Conservation (phyloP, 768 basidiomycete genomes). For the Clathrus columnatus region DNA sequence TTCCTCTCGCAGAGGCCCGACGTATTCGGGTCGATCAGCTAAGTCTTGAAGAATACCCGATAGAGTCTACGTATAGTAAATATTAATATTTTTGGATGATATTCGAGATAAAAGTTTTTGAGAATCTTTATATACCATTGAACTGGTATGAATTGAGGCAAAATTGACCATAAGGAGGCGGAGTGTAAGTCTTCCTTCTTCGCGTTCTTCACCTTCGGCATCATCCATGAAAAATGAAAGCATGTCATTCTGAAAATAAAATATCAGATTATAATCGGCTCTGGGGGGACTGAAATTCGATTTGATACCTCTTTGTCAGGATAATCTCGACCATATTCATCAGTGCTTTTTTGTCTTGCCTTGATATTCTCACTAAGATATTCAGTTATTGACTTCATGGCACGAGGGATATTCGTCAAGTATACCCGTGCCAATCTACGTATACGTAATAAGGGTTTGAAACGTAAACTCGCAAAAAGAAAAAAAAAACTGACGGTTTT, state of each 20-base stretch:
- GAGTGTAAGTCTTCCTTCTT: neutral
- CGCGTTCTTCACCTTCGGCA: neutral
- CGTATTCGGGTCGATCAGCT: conserved; percentile 27
- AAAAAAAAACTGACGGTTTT: conserved; percentile 31
- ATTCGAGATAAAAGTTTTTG: neutral
- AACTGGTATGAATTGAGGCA: conserved; percentile 15
- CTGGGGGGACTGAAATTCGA: neutral
- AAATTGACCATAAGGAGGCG: conserved; percentile 14
- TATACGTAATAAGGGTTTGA: neutral
- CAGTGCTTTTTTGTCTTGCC: conserved; percentile 25
- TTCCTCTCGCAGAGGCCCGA: conserved; percentile 33
- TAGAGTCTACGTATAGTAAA: conserved; percentile 24
- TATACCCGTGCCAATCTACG: conserved; percentile 15
- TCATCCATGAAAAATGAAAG: neutral
- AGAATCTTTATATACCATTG: conserved; percentile 10
- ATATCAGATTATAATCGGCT: neutral
- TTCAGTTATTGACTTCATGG: conserved; percentile 12
- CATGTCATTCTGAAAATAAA: neutral
- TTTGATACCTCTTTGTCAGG: conserved; percentile 26
- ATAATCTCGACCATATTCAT: conserved; percentile 26
- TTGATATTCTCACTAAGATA: conserved; percentile 20
- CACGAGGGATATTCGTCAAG: conserved; percentile 11
- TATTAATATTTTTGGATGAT: conserved; percentile 8
- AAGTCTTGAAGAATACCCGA: conserved; percentile 31
- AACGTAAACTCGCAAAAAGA: conserved; percentile 12